phyloP scores from a whole-genome alignment of 2,329 filamentous ascomycete genomes.

The Fusarium sp. region DNA sequence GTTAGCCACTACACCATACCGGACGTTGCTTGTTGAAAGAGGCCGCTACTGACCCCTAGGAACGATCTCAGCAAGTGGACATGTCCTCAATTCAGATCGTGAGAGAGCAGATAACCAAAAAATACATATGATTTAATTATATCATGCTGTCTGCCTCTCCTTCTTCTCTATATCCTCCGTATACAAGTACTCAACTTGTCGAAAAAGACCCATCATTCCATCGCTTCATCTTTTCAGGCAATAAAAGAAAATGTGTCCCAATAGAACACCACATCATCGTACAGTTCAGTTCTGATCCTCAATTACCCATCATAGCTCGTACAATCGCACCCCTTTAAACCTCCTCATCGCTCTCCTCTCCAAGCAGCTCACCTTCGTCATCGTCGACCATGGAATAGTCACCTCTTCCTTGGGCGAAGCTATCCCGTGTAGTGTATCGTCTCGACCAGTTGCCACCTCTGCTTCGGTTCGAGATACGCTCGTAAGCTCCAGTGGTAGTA shows the following conservation, averaged over 20 bases:
- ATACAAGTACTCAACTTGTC: constrained; percentile 8
- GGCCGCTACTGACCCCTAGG: neutral
- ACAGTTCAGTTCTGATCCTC: constrained; percentile 17
- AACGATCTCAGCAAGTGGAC: too few species aligned
- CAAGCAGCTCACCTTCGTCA: constrained; percentile 93
- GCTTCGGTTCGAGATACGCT: constrained; percentile 62
- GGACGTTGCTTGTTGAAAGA: constrained; percentile 25
- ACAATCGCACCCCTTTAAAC: constrained; percentile 55
- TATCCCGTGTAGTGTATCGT: constrained; percentile 87
- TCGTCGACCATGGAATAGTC: constrained; percentile 91
- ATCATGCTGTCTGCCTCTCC: constrained; percentile 8
- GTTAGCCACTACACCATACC: constrained; percentile 52
- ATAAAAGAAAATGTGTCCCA: constrained; percentile 20
- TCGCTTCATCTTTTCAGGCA: constrained; percentile 23
- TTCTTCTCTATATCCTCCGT: constrained; percentile 26
- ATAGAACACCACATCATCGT: constrained; percentile 26
- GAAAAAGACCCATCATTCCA: constrained; percentile 13
- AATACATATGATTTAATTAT: constrained; percentile 12
- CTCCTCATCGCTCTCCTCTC: constrained; percentile 94
- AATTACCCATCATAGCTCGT: constrained; percentile 30
- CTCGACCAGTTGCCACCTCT: constrained; percentile 65
- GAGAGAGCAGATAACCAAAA: constrained; percentile 2
- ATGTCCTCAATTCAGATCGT: neutral
- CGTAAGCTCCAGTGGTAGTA: constrained; percentile 63
- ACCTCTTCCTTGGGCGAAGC: constrained; percentile 86